A percentile compares a stretch with the other conserved stretches of the same genome.
Evolutionary conservation across 805 yeast species (phyloP).

Genomic region (Candida loeiensis): DNA sequence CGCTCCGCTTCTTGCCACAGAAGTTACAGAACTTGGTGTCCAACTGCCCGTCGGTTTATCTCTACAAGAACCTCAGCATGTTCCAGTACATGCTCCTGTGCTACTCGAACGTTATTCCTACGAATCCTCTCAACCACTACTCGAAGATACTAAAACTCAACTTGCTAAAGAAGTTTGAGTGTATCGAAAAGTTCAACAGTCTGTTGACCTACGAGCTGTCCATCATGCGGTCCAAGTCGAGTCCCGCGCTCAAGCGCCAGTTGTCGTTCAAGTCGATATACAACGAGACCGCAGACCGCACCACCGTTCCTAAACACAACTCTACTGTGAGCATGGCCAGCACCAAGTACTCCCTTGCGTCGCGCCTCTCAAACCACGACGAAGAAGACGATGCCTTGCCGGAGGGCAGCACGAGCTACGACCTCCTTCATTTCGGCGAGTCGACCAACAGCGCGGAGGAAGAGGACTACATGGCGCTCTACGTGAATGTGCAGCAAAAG

Average conservation of each 20-base stretch:
- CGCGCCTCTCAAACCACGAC: conserved; percentile 5
- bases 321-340: conserved; percentile 8
- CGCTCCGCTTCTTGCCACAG: conserved; percentile 27
- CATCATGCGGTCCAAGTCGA: conserved; percentile 16
- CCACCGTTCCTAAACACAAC: conserved; percentile 6
- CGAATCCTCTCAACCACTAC: conserved; percentile 34
- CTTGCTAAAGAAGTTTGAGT: conserved; percentile 37
- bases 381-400: conserved; percentile 7
- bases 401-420: conserved; percentile 2
- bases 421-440: conserved; percentile 9
- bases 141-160: conserved; percentile 33
- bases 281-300: not conserved
- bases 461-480: conserved; percentile 8
- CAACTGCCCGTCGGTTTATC: conserved; percentile 26
- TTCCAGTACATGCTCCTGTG: conserved; percentile 40
- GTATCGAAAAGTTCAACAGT: conserved; percentile 26
- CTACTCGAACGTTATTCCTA: conserved; percentile 34
- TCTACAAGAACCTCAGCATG: conserved; percentile 30
- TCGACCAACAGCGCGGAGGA: conserved; percentile 8
- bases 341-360: conserved; percentile 9
- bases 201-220: conserved; percentile 19
- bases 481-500: conserved; percentile 5
- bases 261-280: conserved; percentile 20
- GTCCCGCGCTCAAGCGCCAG: conserved; percentile 24
- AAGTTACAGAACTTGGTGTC: conserved; percentile 34